A percentile compares a stretch with the other conserved stretches of the same genome.
Evolutionary conservation across 192 early-diverging fungal genomes (phyloP).

Genomic region (Backusella liffmaniae): DNA sequence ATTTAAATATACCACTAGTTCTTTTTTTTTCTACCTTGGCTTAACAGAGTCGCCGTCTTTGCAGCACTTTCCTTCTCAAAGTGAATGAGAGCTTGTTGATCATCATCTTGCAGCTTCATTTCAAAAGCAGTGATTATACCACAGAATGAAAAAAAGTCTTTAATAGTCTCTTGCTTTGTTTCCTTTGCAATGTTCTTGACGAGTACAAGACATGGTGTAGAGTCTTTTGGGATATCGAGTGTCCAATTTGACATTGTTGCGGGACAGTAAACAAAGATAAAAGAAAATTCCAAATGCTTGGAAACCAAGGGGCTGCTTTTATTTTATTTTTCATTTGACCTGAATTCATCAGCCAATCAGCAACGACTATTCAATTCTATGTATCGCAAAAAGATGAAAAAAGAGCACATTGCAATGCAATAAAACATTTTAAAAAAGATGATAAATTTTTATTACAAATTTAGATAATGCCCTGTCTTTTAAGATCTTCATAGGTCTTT

Average conservation of each 20-base stretch:
- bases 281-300: not conserved
- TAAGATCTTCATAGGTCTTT: conserved; percentile 83
- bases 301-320: not conserved
- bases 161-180: conserved; percentile 49
- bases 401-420: too few species aligned
- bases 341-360: not conserved
- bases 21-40: conserved; percentile 26
- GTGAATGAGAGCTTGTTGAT: conserved; percentile 46
- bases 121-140: conserved; percentile 57
- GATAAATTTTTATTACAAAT: not conserved
- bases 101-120: conserved; percentile 32
- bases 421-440: not conserved
- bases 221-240: conserved; percentile 35
- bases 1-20: not conserved
- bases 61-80: conserved; percentile 55
- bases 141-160: conserved; percentile 60
- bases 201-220: conserved; percentile 44
- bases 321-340: not conserved
- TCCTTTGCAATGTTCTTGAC: conserved; percentile 46
- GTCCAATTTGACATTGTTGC: not conserved
- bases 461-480: conserved; percentile 79
- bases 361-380: not conserved
- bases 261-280: not conserved
- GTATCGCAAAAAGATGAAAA: not conserved
- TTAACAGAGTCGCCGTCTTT: conserved; percentile 56